Conservation (phyloP, 225 moss, liverwort and hornwort genomes). For the Thuidium tamariscinum region DNA sequence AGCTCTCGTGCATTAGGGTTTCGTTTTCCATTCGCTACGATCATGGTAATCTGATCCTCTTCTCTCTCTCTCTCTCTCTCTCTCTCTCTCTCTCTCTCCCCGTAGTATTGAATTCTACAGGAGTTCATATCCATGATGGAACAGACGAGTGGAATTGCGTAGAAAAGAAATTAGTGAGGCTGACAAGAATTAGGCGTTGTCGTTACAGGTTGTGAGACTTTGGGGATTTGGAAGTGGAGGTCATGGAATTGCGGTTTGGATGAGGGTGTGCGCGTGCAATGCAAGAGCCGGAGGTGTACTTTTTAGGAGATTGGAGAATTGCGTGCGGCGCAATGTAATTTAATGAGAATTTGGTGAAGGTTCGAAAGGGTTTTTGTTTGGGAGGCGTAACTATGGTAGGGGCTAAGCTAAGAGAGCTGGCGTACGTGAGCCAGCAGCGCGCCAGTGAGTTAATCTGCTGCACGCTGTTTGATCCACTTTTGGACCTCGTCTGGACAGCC, state of each 20-base stretch:
- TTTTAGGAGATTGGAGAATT: background rate
- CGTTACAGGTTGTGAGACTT: background rate
- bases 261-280: background rate
- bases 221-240: background rate
- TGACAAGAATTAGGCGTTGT: background rate
- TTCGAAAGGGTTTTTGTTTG: background rate
- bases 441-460: slow-evolving; percentile 34
- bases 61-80: no score
- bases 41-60: background rate
- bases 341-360: slow-evolving; percentile 3
- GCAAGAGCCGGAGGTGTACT: background rate
- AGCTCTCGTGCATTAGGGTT: background rate
- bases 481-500: slow-evolving; percentile 57
- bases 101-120: background rate
- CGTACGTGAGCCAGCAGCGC: slow-evolving; percentile 49
- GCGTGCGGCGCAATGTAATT: background rate
- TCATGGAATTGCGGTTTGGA: background rate
- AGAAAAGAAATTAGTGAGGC: background rate
- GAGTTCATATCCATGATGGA: background rate
- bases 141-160: background rate
- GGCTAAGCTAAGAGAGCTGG: slow-evolving; percentile 44
- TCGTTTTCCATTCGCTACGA: background rate
- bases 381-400: slow-evolving; percentile 30
- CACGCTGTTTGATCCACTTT: slow-evolving; percentile 48
- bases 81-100: background rate